Evolutionary conservation across 768 basidiomycete genomes (phyloP).

Genomic region (Tricholoma bakamatsutake): DNA sequence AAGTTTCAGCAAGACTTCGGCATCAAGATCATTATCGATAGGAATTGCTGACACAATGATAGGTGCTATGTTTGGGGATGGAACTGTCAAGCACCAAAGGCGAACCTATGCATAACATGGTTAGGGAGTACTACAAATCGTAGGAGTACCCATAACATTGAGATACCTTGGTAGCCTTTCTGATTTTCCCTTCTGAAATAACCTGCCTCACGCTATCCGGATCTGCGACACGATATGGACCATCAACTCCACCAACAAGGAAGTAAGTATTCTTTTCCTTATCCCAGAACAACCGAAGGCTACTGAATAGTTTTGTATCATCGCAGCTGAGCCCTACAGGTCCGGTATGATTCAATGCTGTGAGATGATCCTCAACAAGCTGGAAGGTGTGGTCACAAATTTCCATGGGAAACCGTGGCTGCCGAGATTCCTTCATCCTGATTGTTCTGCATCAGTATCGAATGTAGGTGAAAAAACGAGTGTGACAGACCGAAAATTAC

Average conservation of each 20-base stretch:
- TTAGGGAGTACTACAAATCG: background rate
- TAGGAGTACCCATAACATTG: background rate
- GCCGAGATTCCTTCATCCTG: background rate
- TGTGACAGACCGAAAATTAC: background rate
- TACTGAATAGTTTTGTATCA: background rate
- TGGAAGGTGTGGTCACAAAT: background rate
- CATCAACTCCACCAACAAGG: too few species aligned
- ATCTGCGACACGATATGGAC: conserved; percentile 4
- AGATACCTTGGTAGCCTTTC: conserved; percentile 20
- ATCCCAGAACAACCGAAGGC: background rate
- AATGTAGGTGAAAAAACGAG: background rate
- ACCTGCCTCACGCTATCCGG: conserved; percentile 11
- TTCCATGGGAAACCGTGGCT: background rate
- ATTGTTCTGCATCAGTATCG: background rate
- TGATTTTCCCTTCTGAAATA: conserved; percentile 5
- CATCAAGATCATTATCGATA: conserved; percentile 15
- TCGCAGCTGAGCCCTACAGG: background rate
- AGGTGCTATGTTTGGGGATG: conserved; percentile 24
- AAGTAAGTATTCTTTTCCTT: too few species aligned
- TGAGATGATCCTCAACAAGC: background rate
- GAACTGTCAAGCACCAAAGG: conserved; percentile 25
- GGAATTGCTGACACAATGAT: conserved; percentile 25
- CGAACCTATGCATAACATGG: conserved; percentile 16
- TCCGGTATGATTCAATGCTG: background rate
- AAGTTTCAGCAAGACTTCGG: conserved; percentile 9